Evolutionary conservation across 1,284 basidiomycete species (phyloP), one percentile per base, ranked within the genome.

Genomic region (Moniliophthora roreri): DNA sequence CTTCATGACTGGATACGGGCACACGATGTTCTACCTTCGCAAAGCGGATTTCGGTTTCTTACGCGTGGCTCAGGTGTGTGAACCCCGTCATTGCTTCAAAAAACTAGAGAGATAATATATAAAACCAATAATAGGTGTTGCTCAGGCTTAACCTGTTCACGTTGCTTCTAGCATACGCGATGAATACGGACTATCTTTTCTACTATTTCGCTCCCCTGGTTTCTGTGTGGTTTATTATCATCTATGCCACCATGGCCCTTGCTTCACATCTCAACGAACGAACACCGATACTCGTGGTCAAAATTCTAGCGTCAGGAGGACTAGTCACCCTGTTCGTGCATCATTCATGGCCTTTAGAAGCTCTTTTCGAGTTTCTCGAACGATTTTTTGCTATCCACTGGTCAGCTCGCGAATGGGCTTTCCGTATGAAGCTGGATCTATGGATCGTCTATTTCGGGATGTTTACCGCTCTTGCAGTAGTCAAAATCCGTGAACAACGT

Each of bases 381-480:
- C 72, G 72, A 18, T 64, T 91, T 32, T 93, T 84, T 71, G 78
- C 75, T 48, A 93, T 94, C 55, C 76, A 79, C 42, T 95, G 93
- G 93, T 89, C 87, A 3, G 86, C 91, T 4, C 76, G 72, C 23
- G 92, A 95, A 71, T 95, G 91, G 91, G 74, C 76, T 1, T 95
- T 95, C 79, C 85, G 93, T 39, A 86, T 93, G 60, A 87, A 81
- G 18, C 83, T 95, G 56, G 93, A 95, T 72, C 77, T 93, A 44
- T 94, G 85, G 78, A 89, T 95, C 62, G 90, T 93, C 28, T 95
- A 92, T 71, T 77, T 79, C 37, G 93, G 93, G 40, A 93, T 95
- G 90, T 70, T 93, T 59, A 72, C 83, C 21, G 85, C 93, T 1
- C 72, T 93, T 53, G 80, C 77, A 1, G 82, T 79, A 66, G 84